phyloP scores from a whole-genome alignment of 495 filamentous ascomycete species.

The Podospora anserina region DNA sequence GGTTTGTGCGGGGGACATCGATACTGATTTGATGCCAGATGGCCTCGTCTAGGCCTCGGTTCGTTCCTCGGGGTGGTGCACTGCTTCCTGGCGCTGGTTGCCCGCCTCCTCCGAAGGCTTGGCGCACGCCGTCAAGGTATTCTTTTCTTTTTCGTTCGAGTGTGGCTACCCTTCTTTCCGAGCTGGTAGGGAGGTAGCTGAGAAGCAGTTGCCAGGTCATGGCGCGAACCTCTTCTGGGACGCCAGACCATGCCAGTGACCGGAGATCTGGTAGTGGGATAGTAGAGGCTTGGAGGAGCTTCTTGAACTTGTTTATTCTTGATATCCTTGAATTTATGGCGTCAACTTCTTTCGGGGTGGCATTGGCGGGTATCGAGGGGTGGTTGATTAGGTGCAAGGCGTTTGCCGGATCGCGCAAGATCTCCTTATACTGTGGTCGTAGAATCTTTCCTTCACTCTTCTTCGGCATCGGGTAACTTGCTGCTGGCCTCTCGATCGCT shows the following conservation, averaged over 20 bases:
- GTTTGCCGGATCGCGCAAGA: constrained; percentile 91
- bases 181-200: constrained; percentile 91
- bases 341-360: constrained; percentile 79
- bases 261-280: constrained; percentile 82
- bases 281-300: constrained; percentile 83
- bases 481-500: constrained; percentile 82
- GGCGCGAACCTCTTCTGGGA: constrained; percentile 90
- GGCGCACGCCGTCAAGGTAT: constrained; percentile 91
- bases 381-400: constrained; percentile 92
- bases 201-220: constrained; percentile 98
- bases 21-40: constrained; percentile 99
- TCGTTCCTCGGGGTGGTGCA: constrained; percentile 26
- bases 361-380: constrained; percentile 68
- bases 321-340: constrained; percentile 82
- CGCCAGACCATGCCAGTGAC: constrained; percentile 84
- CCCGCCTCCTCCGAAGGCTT: constrained; percentile 72
- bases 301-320: constrained; percentile 98
- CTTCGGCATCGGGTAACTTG: constrained; percentile 81
- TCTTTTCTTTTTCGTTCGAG: constrained; percentile 95
- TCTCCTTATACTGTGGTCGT: constrained; percentile 95
- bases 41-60: constrained; percentile 80
- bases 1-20: constrained; percentile 94
- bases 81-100: constrained; percentile 34
- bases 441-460: constrained; percentile 91
- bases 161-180: constrained; percentile 83